These are phyloP conservation scores for Aspergillus sp. DNA, from an alignment of 2,329 filamentous ascomycete species.

Conservation along the genomic window DNA sequence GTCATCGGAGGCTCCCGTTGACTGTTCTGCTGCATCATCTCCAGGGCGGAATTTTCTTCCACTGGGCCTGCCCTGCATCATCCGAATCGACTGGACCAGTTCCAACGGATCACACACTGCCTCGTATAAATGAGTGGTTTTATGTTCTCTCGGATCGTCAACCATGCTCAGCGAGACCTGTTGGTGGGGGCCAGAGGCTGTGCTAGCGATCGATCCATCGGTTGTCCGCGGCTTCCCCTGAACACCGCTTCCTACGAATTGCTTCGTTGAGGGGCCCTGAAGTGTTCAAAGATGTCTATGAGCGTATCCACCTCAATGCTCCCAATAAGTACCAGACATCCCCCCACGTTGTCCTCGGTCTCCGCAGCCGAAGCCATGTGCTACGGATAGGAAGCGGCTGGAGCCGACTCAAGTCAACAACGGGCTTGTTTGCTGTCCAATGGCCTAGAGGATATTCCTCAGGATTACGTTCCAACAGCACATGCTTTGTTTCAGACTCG, in stretches of 20 bases:
- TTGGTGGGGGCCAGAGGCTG: not conserved
- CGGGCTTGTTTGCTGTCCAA: not conserved
- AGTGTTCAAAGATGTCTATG: no score
- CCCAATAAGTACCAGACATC: not conserved
- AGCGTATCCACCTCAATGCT: no score
- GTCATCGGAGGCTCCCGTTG: not conserved
- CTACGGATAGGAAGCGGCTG: not conserved
- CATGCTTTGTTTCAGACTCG: not conserved
- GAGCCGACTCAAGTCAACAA: not conserved
- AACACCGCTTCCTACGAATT: no score
- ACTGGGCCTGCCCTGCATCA: conserved; percentile 20
- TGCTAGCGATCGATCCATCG: not conserved
- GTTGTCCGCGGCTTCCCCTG: not conserved
- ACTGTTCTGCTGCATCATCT: not conserved
- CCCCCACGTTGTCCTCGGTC: not conserved
- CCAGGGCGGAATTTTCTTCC: conserved; percentile 6
- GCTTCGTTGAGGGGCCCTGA: no score
- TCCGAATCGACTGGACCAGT: not conserved
- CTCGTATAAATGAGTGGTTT: not conserved
- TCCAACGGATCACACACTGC: not conserved
- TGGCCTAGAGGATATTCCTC: not conserved
- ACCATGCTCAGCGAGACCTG: not conserved
- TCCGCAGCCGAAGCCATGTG: no score
- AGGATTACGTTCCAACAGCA: not conserved
- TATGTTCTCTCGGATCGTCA: not conserved